Conservation (phyloP, 179 eudicot species). For the Gypsophila paniculata region DNA sequence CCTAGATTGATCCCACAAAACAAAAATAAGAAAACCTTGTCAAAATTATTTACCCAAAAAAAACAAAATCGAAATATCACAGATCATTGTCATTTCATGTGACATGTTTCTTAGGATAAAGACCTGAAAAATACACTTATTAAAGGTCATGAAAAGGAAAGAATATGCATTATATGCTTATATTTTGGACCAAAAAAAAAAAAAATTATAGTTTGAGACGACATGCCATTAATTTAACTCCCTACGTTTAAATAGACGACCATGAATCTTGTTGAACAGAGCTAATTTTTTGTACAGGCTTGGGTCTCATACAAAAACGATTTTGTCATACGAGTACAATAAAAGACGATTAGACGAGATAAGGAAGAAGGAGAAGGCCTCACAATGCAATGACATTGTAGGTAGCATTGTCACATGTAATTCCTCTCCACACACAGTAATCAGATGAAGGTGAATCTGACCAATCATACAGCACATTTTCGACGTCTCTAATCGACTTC, state of each 20-base stretch:
- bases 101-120: not conserved
- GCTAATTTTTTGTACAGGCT: no score
- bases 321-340: no score
- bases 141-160: not conserved
- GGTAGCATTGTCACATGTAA: conserved; percentile 81
- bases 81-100: not conserved
- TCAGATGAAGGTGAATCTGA: conserved; percentile 79
- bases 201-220: no score
- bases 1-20: conserved; percentile 38
- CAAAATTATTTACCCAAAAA: conserved; percentile 11
- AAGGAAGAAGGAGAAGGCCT: conserved; percentile 23
- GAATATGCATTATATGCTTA: not conserved
- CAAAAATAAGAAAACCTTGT: conserved; percentile 22
- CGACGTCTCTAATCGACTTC: conserved; percentile 91
- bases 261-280: no score
- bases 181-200: no score
- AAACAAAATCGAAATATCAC: conserved; percentile 13
- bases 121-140: not conserved
- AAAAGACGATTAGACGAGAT: no score
- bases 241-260: no score
- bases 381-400: conserved; percentile 76
- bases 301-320: no score
- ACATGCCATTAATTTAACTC: no score
- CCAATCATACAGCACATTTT: conserved; percentile 97
- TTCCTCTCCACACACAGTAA: conserved; percentile 89